Evolutionary conservation across 2,329 filamentous ascomycete species (phyloP).

Genomic region (Xylariaceae sp.): DNA sequence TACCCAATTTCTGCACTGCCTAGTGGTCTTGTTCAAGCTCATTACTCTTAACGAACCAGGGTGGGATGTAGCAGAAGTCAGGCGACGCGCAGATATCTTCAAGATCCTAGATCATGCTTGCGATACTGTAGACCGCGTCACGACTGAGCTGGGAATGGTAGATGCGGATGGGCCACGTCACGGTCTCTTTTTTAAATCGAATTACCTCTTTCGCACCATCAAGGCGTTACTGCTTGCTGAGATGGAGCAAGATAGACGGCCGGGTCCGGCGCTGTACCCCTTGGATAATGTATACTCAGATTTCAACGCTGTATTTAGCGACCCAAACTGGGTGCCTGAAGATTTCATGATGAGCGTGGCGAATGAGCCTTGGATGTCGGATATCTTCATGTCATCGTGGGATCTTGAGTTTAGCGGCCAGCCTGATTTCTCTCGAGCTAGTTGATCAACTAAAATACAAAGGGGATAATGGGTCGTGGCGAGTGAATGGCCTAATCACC

Average conservation of each 20-base stretch:
- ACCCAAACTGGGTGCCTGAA: background rate
- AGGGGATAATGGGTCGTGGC: no score
- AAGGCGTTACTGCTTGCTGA: slow-evolving; percentile 32
- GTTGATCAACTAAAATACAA: no score
- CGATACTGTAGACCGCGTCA: slow-evolving; percentile 21
- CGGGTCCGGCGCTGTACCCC: background rate
- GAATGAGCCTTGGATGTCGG: slow-evolving; percentile 1
- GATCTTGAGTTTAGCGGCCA: background rate
- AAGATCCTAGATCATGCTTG: slow-evolving; percentile 27
- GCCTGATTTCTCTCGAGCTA: background rate
- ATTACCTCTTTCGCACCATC: slow-evolving; percentile 26
- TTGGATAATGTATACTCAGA: background rate
- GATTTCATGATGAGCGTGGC: background rate
- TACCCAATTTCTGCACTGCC: slow-evolving; percentile 33
- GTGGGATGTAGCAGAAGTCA: slow-evolving; percentile 33
- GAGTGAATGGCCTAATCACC: no score
- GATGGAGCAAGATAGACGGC: slow-evolving; percentile 7
- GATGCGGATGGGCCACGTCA: slow-evolving; percentile 27
- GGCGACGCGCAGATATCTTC: slow-evolving; percentile 31
- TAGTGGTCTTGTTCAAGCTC: slow-evolving; percentile 35
- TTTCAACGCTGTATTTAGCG: background rate
- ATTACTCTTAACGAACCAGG: slow-evolving; percentile 31
- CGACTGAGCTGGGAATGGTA: slow-evolving; percentile 20
- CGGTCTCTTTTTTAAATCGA: slow-evolving; percentile 34
- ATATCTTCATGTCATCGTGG: background rate